These are phyloP conservation scores for Rutstroemia sp. DNA, from an alignment of 2,329 filamentous ascomycete species.

Conservation along the genomic window DNA sequence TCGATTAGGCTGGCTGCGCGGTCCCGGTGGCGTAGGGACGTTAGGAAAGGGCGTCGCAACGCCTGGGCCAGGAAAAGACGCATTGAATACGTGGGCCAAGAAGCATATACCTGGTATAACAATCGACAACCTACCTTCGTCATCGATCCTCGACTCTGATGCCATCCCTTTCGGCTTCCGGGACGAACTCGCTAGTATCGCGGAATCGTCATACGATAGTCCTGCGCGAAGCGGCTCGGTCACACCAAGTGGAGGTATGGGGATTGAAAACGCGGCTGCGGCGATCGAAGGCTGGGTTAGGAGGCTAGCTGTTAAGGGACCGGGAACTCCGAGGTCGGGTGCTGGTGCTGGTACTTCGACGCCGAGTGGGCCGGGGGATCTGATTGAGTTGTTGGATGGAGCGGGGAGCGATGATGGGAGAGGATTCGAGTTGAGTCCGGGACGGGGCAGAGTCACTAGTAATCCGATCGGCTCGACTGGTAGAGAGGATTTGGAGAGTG, in stretches of 20 bases:
- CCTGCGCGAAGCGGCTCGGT: conserved; percentile 24
- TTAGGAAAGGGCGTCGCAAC: conserved; percentile 62
- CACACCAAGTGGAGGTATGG: conserved; percentile 38
- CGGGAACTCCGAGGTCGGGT: conserved; percentile 38
- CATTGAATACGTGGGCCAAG: conserved; percentile 75
- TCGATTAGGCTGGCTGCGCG: conserved; percentile 59
- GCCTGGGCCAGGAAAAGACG: conserved; percentile 78
- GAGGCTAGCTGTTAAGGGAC: conserved; percentile 64
- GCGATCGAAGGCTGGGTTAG: conserved; percentile 87
- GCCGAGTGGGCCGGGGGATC: conserved; percentile 46
- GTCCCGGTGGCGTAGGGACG: conserved; percentile 83
- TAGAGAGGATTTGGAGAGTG: conserved; percentile 12
- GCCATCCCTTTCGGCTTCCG: conserved; percentile 47
- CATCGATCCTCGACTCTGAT: conserved; percentile 57
- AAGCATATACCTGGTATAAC: conserved; percentile 75
- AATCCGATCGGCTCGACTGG: no score
- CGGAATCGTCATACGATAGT: conserved; percentile 30
- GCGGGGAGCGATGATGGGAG: conserved; percentile 48
- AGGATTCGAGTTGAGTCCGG: conserved; percentile 24
- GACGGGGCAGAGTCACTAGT: not conserved
- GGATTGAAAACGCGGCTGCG: conserved; percentile 76
- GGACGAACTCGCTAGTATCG: conserved; percentile 34
- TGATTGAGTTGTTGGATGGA: conserved; percentile 65
- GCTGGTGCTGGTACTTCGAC: conserved; percentile 19
- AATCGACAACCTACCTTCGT: conserved; percentile 59